phyloP scores from a whole-genome alignment of 1,139 yeast species.

The Debaryomyces sp. region DNA sequence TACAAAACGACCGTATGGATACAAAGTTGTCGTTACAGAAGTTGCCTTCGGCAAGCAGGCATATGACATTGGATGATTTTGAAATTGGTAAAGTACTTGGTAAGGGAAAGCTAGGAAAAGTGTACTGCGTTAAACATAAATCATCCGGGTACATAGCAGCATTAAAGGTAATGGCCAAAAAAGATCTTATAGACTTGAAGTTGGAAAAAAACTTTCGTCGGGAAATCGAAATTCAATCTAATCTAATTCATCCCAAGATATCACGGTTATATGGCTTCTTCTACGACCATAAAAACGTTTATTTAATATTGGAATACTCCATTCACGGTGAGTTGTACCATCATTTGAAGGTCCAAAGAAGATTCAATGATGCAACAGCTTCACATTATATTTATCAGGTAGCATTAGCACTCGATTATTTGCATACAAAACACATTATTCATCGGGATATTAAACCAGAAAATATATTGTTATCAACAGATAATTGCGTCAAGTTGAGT shows the following conservation, averaged over 20 bases:
- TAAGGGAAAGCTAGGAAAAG: conserved; percentile 91
- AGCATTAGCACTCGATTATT: conserved; percentile 72
- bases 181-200: conserved; percentile 71
- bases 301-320: conserved; percentile 81
- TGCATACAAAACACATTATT: conserved; percentile 78
- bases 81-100: conserved; percentile 90
- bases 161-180: conserved; percentile 84
- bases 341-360: conserved; percentile 59
- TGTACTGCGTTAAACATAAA: conserved; percentile 83
- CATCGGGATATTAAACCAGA: conserved; percentile 96
- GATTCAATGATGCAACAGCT: conserved; percentile 73
- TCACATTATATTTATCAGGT: conserved; percentile 82
- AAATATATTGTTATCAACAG: conserved; percentile 73
- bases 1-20: neutral
- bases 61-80: conserved; percentile 57
- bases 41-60: conserved; percentile 6
- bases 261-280: conserved; percentile 85
- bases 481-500: conserved; percentile 76
- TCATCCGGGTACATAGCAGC: conserved; percentile 83
- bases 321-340: conserved; percentile 87
- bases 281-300: conserved; percentile 77
- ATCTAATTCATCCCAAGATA: conserved; percentile 74
- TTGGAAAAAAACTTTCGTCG: conserved; percentile 88
- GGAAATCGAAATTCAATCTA: conserved; percentile 89
- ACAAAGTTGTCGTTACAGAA: conserved; percentile 1